Base-by-base conservation (phyloP, 495 filamentous ascomycete genomes). In the Aeminium ludgeri region DNA sequence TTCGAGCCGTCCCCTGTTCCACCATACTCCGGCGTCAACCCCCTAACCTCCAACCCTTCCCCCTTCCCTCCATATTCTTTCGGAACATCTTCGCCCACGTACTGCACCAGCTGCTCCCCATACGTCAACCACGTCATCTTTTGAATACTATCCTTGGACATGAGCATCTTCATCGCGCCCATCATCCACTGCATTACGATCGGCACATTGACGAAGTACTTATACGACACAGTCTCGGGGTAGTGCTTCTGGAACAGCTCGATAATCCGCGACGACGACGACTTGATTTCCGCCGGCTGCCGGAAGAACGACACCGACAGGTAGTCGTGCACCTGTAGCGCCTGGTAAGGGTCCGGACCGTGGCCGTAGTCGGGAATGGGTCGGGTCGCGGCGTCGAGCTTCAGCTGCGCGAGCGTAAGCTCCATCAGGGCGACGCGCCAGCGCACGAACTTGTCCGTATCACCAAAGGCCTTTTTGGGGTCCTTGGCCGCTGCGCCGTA, bases 131-230 rank as follows among this genome's bases (percentile, higher is more conserved):
- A 78, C 43, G 78, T 76, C 60, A 92, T 82, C 63, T 92, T 91
- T 66, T 78, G 80, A 49, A 78, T 67, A 2, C 82, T 92, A 59
- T 84, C 82, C 50, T 72, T 65, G 43, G 74, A 73, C 32, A 89
- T 60, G 53, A 94, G 71, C 16, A 82, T 57, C 68, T 85, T 91
- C 65, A 91, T 80, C 38, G 76, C 65, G 20, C 60, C 60, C 55
- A 79, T 93, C 55, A 92, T 67, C 73, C 85, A 92, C 34, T 79
- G 78, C 85, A 91, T 92, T 52, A 92, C 63, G 38, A 73, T 57
- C 0, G 86, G 85, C 6, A 92, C 81, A 44, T 93, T 93, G 61
- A 92, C 78, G 54, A 94, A 93, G 69, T 80, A 89, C 66, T 92
- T 94, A 59, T 84, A 71, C 41, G 77, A 75, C 20, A 93, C 68